These are phyloP conservation scores for Camellia lanceoleosa DNA, from an alignment of 148 eudicot genomes.

Conservation along the genomic window DNA sequence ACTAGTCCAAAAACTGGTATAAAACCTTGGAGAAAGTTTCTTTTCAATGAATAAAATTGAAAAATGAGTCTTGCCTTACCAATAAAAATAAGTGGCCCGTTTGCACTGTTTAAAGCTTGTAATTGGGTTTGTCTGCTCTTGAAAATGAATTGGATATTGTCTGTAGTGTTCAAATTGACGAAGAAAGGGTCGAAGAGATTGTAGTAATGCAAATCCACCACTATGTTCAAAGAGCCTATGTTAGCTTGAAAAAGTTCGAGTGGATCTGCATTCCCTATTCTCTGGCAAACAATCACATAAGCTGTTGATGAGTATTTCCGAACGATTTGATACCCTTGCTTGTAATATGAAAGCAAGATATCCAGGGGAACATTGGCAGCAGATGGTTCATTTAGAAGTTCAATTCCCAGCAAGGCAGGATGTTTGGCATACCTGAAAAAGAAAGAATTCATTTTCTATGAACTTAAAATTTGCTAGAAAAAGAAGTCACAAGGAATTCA, in stretches of 20 bases:
- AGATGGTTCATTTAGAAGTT: slow-evolving; percentile 74
- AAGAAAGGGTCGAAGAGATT: slow-evolving; percentile 63
- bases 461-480: background rate
- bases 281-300: slow-evolving; percentile 70
- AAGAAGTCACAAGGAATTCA: background rate
- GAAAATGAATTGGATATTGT: slow-evolving; percentile 62
- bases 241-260: slow-evolving; percentile 66
- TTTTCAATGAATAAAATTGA: background rate
- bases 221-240: slow-evolving; percentile 49
- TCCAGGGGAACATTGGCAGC: slow-evolving; percentile 57
- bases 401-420: slow-evolving; percentile 75
- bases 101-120: slow-evolving; percentile 49
- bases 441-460: background rate
- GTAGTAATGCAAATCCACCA: slow-evolving; percentile 74
- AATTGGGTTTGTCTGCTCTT: slow-evolving; percentile 62
- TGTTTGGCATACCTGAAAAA: slow-evolving; percentile 60
- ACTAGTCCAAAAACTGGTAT: background rate
- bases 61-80: slow-evolving; percentile 34
- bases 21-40: slow-evolving; percentile 1
- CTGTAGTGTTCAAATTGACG: slow-evolving; percentile 44
- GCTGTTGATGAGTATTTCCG: slow-evolving; percentile 61
- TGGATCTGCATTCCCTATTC: slow-evolving; percentile 81
- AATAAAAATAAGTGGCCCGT: slow-evolving; percentile 68
- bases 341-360: slow-evolving; percentile 54
- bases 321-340: slow-evolving; percentile 54